Percentiles rank a stretch among this genome's conserved stretches.
Evolutionary conservation across 2,329 filamentous ascomycete genomes (phyloP).

Genomic region (Didymella segeticola): DNA sequence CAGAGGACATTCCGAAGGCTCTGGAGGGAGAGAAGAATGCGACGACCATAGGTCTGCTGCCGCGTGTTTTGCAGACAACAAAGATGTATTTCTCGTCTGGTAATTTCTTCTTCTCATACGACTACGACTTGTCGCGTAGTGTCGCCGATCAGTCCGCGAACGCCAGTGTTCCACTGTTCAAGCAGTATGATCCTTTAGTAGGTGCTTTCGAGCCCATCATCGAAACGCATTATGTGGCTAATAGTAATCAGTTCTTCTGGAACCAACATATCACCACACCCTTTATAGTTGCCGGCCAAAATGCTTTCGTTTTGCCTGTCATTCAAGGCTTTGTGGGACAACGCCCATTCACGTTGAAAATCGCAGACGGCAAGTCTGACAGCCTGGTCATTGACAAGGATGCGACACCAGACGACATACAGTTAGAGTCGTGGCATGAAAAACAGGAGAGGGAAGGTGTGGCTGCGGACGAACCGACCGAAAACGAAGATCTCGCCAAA

Average conservation of each 20-base stretch:
- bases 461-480: constrained; percentile 15
- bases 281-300: constrained; percentile 76
- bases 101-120: constrained; percentile 96
- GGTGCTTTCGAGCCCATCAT: constrained; percentile 17
- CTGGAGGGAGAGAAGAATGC: constrained; percentile 42
- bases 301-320: constrained; percentile 76
- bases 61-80: constrained; percentile 83
- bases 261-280: constrained; percentile 77
- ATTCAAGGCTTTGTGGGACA: constrained; percentile 97
- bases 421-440: constrained; percentile 42
- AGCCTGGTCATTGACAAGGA: constrained; percentile 45
- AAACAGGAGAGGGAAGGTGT: constrained; percentile 39
- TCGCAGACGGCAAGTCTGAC: constrained; percentile 45
- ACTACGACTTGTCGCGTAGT: constrained; percentile 84
- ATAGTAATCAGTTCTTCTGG: constrained; percentile 76
- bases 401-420: constrained; percentile 44
- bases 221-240: not conserved
- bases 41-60: constrained; percentile 62
- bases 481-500: constrained; percentile 35
- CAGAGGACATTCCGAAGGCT: constrained; percentile 46
- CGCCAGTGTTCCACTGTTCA: constrained; percentile 68
- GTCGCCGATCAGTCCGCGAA: constrained; percentile 52
- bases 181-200: constrained; percentile 73
- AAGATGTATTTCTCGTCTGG: constrained; percentile 81
- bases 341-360: constrained; percentile 75